Conservation (phyloP, 768 basidiomycete genomes). For the Vararia minispora region DNA sequence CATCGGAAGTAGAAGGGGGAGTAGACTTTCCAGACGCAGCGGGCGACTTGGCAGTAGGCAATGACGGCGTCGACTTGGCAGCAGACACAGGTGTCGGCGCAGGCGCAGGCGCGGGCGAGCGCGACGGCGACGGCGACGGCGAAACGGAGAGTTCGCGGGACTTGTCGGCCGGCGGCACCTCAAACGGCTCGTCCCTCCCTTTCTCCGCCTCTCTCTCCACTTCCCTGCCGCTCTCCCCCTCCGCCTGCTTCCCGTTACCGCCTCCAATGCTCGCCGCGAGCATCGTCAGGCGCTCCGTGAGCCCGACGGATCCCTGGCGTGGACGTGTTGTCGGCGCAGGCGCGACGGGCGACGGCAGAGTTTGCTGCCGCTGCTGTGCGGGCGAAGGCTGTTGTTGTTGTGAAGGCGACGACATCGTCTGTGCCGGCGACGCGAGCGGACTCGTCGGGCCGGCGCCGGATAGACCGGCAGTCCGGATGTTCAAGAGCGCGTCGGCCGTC, state of each 20-base stretch:
- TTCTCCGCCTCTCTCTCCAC: slow-evolving; percentile 1
- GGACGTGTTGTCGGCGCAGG: background rate
- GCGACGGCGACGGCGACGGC: slow-evolving; percentile 4
- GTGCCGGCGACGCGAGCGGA: background rate
- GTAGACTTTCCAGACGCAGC: too few relatives aligned
- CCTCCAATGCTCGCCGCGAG: slow-evolving; percentile 7
- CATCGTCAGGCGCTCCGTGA: slow-evolving; percentile 10
- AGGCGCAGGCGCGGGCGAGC: slow-evolving; percentile 11
- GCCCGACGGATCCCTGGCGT: slow-evolving; percentile 9
- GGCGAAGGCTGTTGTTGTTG: slow-evolving; percentile 1
- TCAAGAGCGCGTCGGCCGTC: too few relatives aligned
- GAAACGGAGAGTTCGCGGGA: too few relatives aligned
- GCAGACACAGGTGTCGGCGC: slow-evolving; percentile 1
- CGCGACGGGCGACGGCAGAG: background rate
- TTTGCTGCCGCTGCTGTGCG: slow-evolving; percentile 1
- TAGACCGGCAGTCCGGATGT: too few relatives aligned
- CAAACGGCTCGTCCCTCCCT: slow-evolving; percentile 7
- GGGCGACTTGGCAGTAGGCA: slow-evolving; percentile 12
- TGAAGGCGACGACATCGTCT: background rate
- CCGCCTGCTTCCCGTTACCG: slow-evolving; percentile 5
- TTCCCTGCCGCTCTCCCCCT: slow-evolving; percentile 3
- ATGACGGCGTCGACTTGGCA: slow-evolving; percentile 1
- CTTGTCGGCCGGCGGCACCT: slow-evolving; percentile 10
- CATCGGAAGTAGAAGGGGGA: too few relatives aligned
- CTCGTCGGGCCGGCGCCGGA: too few relatives aligned